Evolutionary conservation across 2,329 filamentous ascomycete genomes (phyloP).

Genomic region (Hysterium pulicare): DNA sequence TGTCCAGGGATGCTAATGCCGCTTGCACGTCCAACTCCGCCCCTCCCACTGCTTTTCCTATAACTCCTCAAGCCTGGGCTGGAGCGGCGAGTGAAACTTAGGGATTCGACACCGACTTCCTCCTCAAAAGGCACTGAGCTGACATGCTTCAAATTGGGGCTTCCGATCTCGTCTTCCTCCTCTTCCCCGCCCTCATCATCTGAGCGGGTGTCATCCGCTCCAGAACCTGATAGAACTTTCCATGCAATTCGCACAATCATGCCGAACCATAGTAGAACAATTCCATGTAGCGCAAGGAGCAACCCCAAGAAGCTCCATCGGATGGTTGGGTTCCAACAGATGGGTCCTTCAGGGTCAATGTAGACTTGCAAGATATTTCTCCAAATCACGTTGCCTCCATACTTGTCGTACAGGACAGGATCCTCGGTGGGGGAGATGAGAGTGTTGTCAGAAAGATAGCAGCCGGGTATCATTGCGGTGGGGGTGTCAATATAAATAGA

Average conservation of each 20-base stretch:
- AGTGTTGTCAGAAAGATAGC: slow-evolving; percentile 61
- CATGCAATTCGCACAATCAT: slow-evolving; percentile 84
- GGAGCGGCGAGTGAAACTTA: slow-evolving; percentile 57
- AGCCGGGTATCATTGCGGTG: slow-evolving; percentile 61
- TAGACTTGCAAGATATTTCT: slow-evolving; percentile 72
- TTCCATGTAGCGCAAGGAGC: slow-evolving; percentile 71
- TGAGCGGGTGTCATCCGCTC: slow-evolving; percentile 81
- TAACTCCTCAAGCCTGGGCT: slow-evolving; percentile 33
- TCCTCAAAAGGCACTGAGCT: slow-evolving; percentile 69
- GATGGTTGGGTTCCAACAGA: slow-evolving; percentile 77
- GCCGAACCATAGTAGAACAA: slow-evolving; percentile 83
- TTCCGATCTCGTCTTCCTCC: slow-evolving; percentile 48
- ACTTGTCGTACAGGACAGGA: slow-evolving; percentile 34
- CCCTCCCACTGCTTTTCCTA: slow-evolving; percentile 50
- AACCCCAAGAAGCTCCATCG: slow-evolving; percentile 73
- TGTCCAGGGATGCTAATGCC: slow-evolving; percentile 64
- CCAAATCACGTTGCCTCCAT: slow-evolving; percentile 42
- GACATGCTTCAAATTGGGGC: slow-evolving; percentile 21
- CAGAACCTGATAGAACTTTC: slow-evolving; percentile 70
- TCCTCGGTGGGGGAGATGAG: slow-evolving; percentile 54
- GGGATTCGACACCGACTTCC: slow-evolving; percentile 70
- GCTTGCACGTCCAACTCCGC: slow-evolving; percentile 48
- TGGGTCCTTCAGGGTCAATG: slow-evolving; percentile 63
- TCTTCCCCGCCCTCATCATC: slow-evolving; percentile 77
- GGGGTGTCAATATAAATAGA: slow-evolving; percentile 71